Conservation (phyloP, 1,284 basidiomycete species). For the Ceratobasidium papillatum region DNA sequence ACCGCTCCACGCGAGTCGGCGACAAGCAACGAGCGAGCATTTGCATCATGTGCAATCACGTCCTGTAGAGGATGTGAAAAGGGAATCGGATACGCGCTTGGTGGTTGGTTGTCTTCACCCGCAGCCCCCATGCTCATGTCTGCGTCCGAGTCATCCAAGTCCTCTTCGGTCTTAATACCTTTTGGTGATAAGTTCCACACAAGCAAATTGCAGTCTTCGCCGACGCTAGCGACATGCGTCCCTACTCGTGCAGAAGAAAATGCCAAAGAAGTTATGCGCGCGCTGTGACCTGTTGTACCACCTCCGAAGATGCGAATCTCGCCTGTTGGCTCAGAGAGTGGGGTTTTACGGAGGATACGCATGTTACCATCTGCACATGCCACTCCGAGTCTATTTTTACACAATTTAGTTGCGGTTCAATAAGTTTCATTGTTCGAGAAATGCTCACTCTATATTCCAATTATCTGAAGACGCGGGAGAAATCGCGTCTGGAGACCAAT, state of each 20-base stretch:
- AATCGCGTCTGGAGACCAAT: slow-evolving; percentile 73
- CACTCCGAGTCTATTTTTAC: slow-evolving; percentile 63
- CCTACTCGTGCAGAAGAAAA: slow-evolving; percentile 70
- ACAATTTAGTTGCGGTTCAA: slow-evolving; percentile 29
- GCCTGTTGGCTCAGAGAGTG: slow-evolving; percentile 40
- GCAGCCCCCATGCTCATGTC: slow-evolving; percentile 5
- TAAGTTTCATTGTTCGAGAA: not conserved
- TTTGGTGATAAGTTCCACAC: slow-evolving; percentile 73
- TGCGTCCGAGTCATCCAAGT: slow-evolving; percentile 28
- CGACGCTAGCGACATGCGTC: slow-evolving; percentile 81
- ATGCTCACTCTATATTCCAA: slow-evolving; percentile 74
- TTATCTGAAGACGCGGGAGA: slow-evolving; percentile 65
- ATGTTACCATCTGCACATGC: slow-evolving; percentile 73
- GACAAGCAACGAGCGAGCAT: slow-evolving; percentile 76
- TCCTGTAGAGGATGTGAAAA: slow-evolving; percentile 74
- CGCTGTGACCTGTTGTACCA: slow-evolving; percentile 64
- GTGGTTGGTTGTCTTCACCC: slow-evolving; percentile 48
- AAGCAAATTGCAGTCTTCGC: slow-evolving; percentile 82
- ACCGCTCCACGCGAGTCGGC: slow-evolving; percentile 75
- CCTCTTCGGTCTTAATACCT: slow-evolving; percentile 53
- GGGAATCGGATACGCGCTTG: slow-evolving; percentile 75
- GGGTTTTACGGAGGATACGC: slow-evolving; percentile 61
- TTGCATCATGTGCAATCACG: slow-evolving; percentile 73
- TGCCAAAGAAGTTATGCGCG: slow-evolving; percentile 74
- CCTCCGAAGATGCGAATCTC: slow-evolving; percentile 75